Conservation (phyloP, 2,329 filamentous ascomycete species). For the Dichotomopilus funicola region DNA sequence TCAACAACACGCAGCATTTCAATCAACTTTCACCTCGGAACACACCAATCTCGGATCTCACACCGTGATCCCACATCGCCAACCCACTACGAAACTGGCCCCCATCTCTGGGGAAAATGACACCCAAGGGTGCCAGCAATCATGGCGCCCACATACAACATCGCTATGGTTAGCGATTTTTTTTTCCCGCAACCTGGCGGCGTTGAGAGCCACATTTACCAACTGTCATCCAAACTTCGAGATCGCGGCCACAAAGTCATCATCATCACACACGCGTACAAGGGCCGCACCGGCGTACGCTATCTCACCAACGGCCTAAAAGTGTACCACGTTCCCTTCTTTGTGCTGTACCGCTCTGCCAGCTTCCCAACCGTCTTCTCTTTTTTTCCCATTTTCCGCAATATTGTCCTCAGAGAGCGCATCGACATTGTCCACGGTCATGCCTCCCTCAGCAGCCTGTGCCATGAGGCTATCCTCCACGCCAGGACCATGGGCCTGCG, state of each 20-base stretch:
- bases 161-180: conserved; percentile 96
- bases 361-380: conserved; percentile 97
- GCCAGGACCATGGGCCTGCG: conserved; percentile 92
- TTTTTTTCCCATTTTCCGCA: conserved; percentile 95
- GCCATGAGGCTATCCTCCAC: conserved; percentile 91
- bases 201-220: conserved; percentile 97
- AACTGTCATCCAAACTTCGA: conserved; percentile 90
- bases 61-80: background rate
- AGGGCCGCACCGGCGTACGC: conserved; percentile 82
- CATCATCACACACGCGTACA: conserved; percentile 92
- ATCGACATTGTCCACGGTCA: conserved; percentile 99
- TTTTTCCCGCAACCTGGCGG: conserved; percentile 98
- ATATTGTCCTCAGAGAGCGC: conserved; percentile 87
- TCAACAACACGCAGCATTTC: background rate
- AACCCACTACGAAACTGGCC: background rate
- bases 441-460: conserved; percentile 84
- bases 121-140: background rate
- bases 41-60: background rate
- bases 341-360: conserved; percentile 88
- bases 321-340: conserved; percentile 94
- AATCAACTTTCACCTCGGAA: background rate
- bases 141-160: conserved; percentile 56
- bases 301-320: conserved; percentile 98
- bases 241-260: conserved; percentile 98
- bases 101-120: conserved; percentile 9